Conservation (phyloP, 805 yeast genomes). For the Clavispora vitiphila region DNA sequence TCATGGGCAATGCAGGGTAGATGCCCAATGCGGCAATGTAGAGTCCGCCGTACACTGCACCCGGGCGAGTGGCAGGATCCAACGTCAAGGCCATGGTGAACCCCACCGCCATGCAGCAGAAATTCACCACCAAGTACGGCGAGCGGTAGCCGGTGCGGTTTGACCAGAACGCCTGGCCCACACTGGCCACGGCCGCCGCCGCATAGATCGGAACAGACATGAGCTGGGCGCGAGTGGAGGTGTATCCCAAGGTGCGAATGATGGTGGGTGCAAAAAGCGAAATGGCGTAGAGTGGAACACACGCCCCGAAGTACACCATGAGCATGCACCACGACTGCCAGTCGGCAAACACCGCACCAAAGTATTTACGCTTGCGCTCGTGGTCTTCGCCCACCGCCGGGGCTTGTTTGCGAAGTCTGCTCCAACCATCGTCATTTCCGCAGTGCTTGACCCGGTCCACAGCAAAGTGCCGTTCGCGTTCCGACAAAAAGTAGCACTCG, state of each 20-base stretch:
- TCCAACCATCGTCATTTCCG: slow-evolving; percentile 7
- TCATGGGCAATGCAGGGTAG: slow-evolving; percentile 25
- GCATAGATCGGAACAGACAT: slow-evolving; percentile 42
- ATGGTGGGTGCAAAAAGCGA: slow-evolving; percentile 44
- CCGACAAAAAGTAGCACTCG: slow-evolving; percentile 7
- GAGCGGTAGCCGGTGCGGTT: slow-evolving; percentile 25
- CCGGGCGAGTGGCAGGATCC: slow-evolving; percentile 17
- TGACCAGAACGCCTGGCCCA: slow-evolving; percentile 21
- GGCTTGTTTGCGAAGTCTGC: slow-evolving; percentile 9
- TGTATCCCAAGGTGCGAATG: slow-evolving; percentile 40
- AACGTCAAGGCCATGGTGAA: slow-evolving; percentile 24
- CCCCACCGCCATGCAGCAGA: slow-evolving; percentile 27
- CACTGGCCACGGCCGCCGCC: slow-evolving; percentile 26
- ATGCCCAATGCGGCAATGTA: slow-evolving; percentile 27
- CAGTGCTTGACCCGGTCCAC: slow-evolving; percentile 8
- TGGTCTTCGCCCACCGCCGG: slow-evolving; percentile 12
- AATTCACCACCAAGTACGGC: slow-evolving; percentile 23
- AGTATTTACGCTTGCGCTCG: slow-evolving; percentile 7
- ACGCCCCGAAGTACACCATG: slow-evolving; percentile 23
- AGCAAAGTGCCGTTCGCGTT: slow-evolving; percentile 11
- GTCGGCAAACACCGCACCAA: slow-evolving; percentile 19
- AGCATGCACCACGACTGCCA: slow-evolving; percentile 27
- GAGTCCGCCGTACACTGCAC: slow-evolving; percentile 27
- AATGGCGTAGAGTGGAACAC: slow-evolving; percentile 32
- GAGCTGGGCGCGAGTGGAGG: slow-evolving; percentile 36